Evolutionary conservation across 78 protist genomes (phyloP), one percentile per base, ranked within the genome.

Genomic region (Acrasis kona): DNA sequence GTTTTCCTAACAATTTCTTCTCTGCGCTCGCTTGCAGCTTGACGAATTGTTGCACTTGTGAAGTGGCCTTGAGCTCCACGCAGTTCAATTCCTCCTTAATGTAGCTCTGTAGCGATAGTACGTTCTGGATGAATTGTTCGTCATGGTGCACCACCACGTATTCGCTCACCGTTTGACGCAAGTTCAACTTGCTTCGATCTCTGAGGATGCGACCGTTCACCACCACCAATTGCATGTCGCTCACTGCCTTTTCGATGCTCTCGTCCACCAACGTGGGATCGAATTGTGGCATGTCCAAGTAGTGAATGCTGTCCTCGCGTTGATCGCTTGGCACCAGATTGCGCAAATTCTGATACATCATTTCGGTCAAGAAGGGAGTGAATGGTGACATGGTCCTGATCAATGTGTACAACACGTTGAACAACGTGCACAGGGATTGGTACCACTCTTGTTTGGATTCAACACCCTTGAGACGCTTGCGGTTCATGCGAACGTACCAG

Each of bases 291-390:
- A 90, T 28, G 74, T 74, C 12, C 50, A 38, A 31, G 80, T 57
- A 97, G 76, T 93, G 98, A 10, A 95, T 94, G 1, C 90, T 84
- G 35, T 1, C 84, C 10, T 74, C 66, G 39, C 74, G 78, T 72
- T 86, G 58, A 38, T 41, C 74, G 1, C 30, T 75, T 39, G 94
- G 92, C 35, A 92, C 73, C 3, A 19, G 38, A 10, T 10, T 40
- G 41, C 36, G 28, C 41, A 98, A 88, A 65, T 87, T 85, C 69
- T 83, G 96, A 86, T 91, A 97, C 83, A 97, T 61, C 79, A 34
- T 30, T 79, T 98, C 99, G 19, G 91, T 66, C 50, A 98, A 19
- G 97, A 97, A 96, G 65, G 99, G 99, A 6, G 99, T 96, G 92
- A 98, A 89, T 41, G 99, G 99, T 10, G 98, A 98, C 98, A 96